Base-by-base conservation (phyloP, 495 filamentous ascomycete genomes). In the Penicillium argentinense region DNA sequence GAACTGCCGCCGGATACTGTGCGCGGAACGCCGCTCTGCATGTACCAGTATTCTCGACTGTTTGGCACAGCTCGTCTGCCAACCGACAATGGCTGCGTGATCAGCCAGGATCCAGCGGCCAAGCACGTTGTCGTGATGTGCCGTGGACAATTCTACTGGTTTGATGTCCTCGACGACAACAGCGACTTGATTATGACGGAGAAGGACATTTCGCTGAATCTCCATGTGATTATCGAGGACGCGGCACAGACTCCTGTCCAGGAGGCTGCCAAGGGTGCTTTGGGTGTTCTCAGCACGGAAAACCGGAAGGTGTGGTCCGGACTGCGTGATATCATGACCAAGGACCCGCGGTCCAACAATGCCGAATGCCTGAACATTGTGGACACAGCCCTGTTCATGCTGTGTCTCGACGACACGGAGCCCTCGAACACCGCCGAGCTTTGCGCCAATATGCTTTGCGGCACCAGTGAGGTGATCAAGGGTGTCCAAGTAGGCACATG, bases 131-230 rank as follows among this genome's bases (percentile, higher is more conserved):
- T 96, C n/a, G 88, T 97, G 18, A 73, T 97, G 65, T 96, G 90
- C 59, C 88, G 89, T 53, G 95, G 95, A 9, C 93, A 98, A 53
- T 95, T 97, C 69, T 98, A 98, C 60, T 98, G 93, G 92, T 98
- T 97, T 57, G 93, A 98, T 66, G 92, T 96, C 2, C 71, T 98
- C 14, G 93, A 98, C 54, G 87, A 93, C 55, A 93, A 95, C 61
- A 85, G 86, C 6, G 93, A 98, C 57, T 69, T 95, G 39, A 96
- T 98, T 68, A 97, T 97, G 91, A 93, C 84, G 1, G 93, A 98
- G 69, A 91, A 89, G 59, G 93, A 98, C 66, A 79, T 98, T 34
- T 82, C 87, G 4, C 76, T 96, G 54, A 98, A 98, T 60, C 73
- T 98, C 28, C 87, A 95, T 56, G 92, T 91, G 18, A 90, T 97